Evolutionary conservation across 1,284 basidiomycete genomes (phyloP).

Genomic region (Moesziomyces parantarcticus): DNA sequence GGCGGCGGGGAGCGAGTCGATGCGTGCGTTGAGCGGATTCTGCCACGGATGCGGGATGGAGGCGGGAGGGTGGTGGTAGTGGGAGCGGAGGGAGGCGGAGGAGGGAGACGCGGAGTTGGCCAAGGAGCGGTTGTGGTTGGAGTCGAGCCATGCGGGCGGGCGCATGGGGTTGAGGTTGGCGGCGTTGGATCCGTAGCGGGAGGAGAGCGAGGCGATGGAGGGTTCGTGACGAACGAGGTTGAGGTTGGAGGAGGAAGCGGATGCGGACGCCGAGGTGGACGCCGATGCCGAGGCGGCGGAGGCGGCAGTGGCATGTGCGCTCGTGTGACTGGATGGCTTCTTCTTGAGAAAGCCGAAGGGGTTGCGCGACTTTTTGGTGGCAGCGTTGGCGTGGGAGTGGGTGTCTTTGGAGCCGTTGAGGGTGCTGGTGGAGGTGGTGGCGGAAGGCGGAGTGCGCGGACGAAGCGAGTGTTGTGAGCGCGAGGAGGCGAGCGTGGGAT

Average conservation of each 20-base stretch:
- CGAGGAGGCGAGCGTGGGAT: slow-evolving; percentile 16
- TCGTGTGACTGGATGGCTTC: slow-evolving; percentile 41
- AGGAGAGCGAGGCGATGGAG: slow-evolving; percentile 35
- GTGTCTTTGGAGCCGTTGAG: slow-evolving; percentile 36
- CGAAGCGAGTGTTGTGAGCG: slow-evolving; percentile 35
- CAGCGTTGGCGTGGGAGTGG: slow-evolving; percentile 9
- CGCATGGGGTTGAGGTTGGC: slow-evolving; percentile 39
- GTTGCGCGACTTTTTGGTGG: slow-evolving; percentile 51
- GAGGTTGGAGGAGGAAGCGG: slow-evolving; percentile 22
- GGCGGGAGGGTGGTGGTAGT: slow-evolving; percentile 22
- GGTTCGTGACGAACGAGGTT: slow-evolving; percentile 27
- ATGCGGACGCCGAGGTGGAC: slow-evolving; percentile 1
- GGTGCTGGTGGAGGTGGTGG: slow-evolving; percentile 40
- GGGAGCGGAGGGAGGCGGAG: slow-evolving; percentile 29
- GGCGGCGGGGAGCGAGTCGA: slow-evolving; percentile 27
- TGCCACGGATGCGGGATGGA: slow-evolving; percentile 23
- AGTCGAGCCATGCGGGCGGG: slow-evolving; percentile 44
- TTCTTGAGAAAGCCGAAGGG: slow-evolving; percentile 60
- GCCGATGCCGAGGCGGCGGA: slow-evolving; percentile 6
- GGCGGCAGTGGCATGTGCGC: neutral
- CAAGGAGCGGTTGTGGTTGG: slow-evolving; percentile 22
- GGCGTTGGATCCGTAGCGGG: slow-evolving; percentile 35
- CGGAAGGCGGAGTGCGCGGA: slow-evolving; percentile 49
- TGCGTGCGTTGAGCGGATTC: slow-evolving; percentile 19
- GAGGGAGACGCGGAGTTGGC: slow-evolving; percentile 24